Base-by-base conservation (phyloP, 805 yeast species). In the Candida schatavii region DNA sequence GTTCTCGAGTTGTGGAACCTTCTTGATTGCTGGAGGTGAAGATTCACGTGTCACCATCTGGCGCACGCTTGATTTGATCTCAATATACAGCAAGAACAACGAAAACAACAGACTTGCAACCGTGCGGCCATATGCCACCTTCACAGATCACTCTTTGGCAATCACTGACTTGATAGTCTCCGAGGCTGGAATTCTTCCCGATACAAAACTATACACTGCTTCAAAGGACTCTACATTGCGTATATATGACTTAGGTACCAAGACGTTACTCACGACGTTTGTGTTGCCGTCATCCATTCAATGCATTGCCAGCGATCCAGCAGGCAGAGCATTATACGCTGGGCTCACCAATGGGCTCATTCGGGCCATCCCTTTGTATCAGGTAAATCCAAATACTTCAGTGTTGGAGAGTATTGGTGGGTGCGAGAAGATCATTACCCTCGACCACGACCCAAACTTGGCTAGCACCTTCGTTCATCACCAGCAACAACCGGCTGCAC, bases 11-110 rank as follows among this genome's bases (percentile, higher is more conserved):
- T 85, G 88, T 55, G 72, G 72, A n/a, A 75, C 81, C 18, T 82
- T 77, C 43, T 56, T 91, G 33, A 74, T 85, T 5, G 77, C 90
- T 3, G 87, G 84, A n/a, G 88, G 95, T 50, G 73, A 72, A 32
- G 99, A 91, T 66, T 80, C 96, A 1, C 72, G 97, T 47, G 74
- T 85, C 13, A 70, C 83, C 20, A 75, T 85, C 3, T 90, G 96
- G 95, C 77, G 75, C 46, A 65, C 83, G 0, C 47, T 70, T 15
- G 95, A 88, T 50, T 65, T 90, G 37, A 64, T 82, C 17, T 50
- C 67, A 4, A 39, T 57, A 15, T 59, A 54, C 39, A 42, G 43
- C 27, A 48, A 59, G 39, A 43, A 58, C 1, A 58, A 59, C 0
- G 56, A 58, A 2, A 68, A 66, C 14, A 60, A 56, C 3, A 20